phyloP scores from a whole-genome alignment of 2,329 filamentous ascomycete species.

The Mariannaea elegans region DNA sequence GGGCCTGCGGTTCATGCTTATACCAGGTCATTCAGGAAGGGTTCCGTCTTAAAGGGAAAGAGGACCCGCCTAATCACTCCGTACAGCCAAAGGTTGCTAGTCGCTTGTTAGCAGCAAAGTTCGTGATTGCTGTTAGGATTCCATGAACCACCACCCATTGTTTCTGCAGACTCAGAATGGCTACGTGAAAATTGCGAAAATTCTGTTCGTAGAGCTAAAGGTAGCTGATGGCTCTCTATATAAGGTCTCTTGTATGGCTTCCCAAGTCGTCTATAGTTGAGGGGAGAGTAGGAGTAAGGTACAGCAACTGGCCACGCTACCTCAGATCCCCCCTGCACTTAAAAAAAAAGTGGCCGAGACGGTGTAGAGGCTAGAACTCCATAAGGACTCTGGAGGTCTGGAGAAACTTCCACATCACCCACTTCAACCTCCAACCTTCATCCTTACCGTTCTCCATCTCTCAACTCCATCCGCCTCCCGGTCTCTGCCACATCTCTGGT shows the following conservation, averaged over 20 bases:
- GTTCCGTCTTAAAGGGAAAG: background rate
- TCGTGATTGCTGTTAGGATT: too few relatives aligned
- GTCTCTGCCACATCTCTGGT: constrained; percentile 51
- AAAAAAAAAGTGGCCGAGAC: constrained; percentile 23
- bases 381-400: constrained; percentile 45
- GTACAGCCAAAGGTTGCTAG: background rate
- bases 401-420: constrained; percentile 55
- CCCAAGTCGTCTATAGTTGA: too few relatives aligned
- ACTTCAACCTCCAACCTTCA: constrained; percentile 38
- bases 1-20: constrained; percentile 2
- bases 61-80: background rate
- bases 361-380: constrained; percentile 28
- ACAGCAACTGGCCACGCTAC: constrained; percentile 15
- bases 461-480: constrained; percentile 36
- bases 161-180: too few relatives aligned
- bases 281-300: background rate
- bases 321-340: constrained; percentile 29
- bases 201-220: too few relatives aligned
- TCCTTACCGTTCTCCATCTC: constrained; percentile 36
- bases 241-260: too few relatives aligned
- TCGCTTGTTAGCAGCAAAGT: too few relatives aligned
- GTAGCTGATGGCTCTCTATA: too few relatives aligned
- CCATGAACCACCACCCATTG: too few relatives aligned
- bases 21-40: background rate
- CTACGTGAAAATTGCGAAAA: too few relatives aligned